A percentile compares a stretch with the other conserved stretches of the same genome.
Evolutionary conservation across 2,329 filamentous ascomycete species (phyloP).

Genomic region (Trichoderma atroviride): DNA sequence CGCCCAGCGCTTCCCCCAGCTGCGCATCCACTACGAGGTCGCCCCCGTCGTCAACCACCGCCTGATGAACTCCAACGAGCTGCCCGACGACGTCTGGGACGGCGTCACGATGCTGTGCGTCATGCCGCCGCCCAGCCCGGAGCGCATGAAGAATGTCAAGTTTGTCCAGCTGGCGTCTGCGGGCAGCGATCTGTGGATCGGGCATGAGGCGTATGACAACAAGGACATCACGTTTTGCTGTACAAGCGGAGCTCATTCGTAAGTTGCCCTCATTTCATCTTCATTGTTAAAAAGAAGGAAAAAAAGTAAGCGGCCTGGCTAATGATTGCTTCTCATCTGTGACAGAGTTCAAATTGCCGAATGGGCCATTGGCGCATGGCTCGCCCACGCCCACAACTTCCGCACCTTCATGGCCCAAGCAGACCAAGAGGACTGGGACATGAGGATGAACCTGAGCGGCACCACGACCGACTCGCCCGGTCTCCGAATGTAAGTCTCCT

Average conservation of each 20-base stretch:
- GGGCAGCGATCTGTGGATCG: conserved; percentile 48
- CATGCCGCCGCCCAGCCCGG: conserved; percentile 38
- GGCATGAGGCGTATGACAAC: conserved; percentile 40
- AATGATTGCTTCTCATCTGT: background rate
- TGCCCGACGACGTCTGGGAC: conserved; percentile 40
- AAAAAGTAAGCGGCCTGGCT: background rate
- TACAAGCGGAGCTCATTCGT: conserved; percentile 48
- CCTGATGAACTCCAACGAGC: conserved; percentile 32
- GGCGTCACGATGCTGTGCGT: conserved; percentile 46
- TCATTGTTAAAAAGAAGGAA: background rate
- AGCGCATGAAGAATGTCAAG: conserved; percentile 41
- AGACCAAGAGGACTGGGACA: conserved; percentile 36
- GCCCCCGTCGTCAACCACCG: conserved; percentile 29
- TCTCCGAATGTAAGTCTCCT: conserved; percentile 39
- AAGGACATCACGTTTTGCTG: conserved; percentile 44
- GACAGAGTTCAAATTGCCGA: conserved; percentile 45
- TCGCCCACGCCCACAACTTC: conserved; percentile 41
- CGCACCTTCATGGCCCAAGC: conserved; percentile 36
- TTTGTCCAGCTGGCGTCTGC: conserved; percentile 51
- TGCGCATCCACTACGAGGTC: conserved; percentile 43
- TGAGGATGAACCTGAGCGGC: conserved; percentile 20
- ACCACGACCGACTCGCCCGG: conserved; percentile 39
- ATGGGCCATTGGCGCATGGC: conserved; percentile 45
- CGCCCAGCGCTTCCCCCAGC: conserved; percentile 41
- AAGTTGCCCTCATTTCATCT: conserved; percentile 29